phyloP scores from a whole-genome alignment of 169 alveolate species.

The Toxoplasma gondii region DNA sequence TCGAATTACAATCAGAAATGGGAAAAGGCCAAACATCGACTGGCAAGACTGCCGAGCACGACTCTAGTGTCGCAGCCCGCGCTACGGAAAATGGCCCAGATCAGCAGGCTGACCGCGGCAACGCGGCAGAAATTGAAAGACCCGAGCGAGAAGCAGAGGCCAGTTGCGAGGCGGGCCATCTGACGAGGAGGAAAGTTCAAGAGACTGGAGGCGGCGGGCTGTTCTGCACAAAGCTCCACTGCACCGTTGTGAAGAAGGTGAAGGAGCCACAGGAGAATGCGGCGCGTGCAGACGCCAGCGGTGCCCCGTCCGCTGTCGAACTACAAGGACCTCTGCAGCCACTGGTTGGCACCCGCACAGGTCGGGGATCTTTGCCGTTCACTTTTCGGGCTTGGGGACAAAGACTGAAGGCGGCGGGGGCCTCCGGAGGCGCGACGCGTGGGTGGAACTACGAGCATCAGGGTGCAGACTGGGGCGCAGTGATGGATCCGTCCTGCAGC shows the following conservation, averaged over 20 bases:
- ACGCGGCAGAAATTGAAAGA: not conserved
- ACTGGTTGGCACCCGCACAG: not conserved
- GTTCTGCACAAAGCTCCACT: not conserved
- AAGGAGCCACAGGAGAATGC: not conserved
- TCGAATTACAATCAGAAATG: not conserved
- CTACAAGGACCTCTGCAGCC: not conserved
- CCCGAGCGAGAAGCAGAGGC: not conserved
- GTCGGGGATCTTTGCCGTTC: not conserved
- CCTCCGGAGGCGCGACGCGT: not conserved
- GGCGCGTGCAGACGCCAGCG: not conserved
- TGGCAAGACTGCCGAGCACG: too few species aligned
- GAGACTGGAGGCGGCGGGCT: not conserved
- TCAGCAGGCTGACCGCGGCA: not conserved
- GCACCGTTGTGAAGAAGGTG: not conserved
- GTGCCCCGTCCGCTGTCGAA: not conserved
- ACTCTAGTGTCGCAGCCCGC: not conserved
- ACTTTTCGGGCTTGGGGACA: not conserved
- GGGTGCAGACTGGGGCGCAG: slow-evolving; percentile 25
- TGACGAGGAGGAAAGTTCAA: not conserved
- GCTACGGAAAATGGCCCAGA: not conserved
- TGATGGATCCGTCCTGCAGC: not conserved
- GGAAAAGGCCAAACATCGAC: not conserved
- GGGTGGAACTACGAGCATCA: not conserved
- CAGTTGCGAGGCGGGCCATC: not conserved
- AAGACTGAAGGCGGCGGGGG: not conserved